Evolutionary conservation across 495 filamentous ascomycete species (phyloP).

Genomic region (Cladorrhinum samala): DNA sequence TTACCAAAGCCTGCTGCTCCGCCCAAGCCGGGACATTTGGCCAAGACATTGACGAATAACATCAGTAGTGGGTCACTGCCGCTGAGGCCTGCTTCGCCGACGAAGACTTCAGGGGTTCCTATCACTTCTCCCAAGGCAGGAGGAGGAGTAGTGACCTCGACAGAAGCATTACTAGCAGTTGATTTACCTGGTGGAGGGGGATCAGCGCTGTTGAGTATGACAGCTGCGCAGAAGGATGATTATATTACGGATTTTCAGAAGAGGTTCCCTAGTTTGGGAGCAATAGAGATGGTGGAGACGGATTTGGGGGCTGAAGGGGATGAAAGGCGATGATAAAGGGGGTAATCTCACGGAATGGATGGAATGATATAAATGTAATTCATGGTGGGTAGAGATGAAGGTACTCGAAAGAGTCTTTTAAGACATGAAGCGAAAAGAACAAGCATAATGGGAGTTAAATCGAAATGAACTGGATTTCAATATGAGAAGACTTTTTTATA

Average conservation of each 20-base stretch:
- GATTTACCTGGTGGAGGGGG: constrained; percentile 33
- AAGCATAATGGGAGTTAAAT: too few relatives aligned
- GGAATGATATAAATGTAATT: background rate
- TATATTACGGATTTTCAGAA: constrained; percentile 64
- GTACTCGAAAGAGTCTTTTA: background rate
- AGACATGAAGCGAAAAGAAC: too few relatives aligned
- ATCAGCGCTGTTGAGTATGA: constrained; percentile 41
- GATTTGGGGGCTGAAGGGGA: constrained; percentile 32
- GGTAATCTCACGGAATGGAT: background rate
- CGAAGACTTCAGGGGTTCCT: constrained; percentile 18
- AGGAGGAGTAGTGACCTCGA: background rate
- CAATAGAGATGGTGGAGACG: constrained; percentile 73
- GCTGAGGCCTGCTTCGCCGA: constrained; percentile 27
- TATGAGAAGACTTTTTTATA: too few relatives aligned
- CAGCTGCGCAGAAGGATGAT: constrained; percentile 45
- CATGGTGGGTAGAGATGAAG: too few relatives aligned
- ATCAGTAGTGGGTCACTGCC: constrained; percentile 9
- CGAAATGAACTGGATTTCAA: too few relatives aligned
- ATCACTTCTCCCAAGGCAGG: constrained; percentile 9
- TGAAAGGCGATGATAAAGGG: background rate
- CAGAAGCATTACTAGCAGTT: constrained; percentile 33
- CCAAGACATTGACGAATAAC: constrained; percentile 37
- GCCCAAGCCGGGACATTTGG: constrained; percentile 49
- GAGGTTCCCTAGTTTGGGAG: constrained; percentile 71
- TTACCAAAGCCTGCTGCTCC: constrained; percentile 38